Evolutionary conservation across 371 early-diverging fungal species (phyloP).

Genomic region (Vairimorpha ceranae): DNA sequence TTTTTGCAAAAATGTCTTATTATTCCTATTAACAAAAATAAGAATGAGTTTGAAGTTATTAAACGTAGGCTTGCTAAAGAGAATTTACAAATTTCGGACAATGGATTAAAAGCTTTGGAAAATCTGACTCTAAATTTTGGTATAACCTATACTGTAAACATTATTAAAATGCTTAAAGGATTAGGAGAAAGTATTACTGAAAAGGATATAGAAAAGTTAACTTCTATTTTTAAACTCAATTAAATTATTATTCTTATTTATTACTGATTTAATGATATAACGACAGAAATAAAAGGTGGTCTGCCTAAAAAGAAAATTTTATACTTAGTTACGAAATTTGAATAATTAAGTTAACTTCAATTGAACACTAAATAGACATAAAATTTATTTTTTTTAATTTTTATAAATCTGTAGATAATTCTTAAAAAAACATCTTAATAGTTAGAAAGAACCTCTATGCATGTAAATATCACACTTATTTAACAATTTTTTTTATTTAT

Average conservation of each 20-base stretch:
- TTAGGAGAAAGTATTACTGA: conserved; percentile 3
- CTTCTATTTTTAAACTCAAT: not conserved
- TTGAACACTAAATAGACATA: too few species aligned
- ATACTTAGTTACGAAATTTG: too few species aligned
- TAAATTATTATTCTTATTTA: not conserved
- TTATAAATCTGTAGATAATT: too few species aligned
- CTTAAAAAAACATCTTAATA: too few species aligned
- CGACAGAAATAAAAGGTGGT: too few species aligned
- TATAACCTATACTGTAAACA: conserved; percentile 19
- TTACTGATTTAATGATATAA: not conserved
- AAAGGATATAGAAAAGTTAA: conserved; percentile 22
- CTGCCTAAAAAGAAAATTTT: too few species aligned
- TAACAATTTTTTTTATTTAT: too few species aligned
- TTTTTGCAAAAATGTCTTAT: conserved; percentile 42
- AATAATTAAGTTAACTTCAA: too few species aligned
- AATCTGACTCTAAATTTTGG: conserved; percentile 10
- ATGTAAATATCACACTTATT: too few species aligned
- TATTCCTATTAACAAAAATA: conserved; percentile 14
- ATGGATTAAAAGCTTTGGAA: conserved; percentile 12
- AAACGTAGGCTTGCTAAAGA: conserved; percentile 32
- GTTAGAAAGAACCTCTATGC: too few species aligned
- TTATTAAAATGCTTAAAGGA: conserved; percentile 34
- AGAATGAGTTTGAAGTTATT: conserved; percentile 17
- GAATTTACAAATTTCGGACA: conserved; percentile 17
- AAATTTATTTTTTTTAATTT: too few species aligned